These are phyloP conservation scores for Houttuynia cordata DNA, from an alignment of 164 flowering plant genomes.

Conservation along the genomic window DNA sequence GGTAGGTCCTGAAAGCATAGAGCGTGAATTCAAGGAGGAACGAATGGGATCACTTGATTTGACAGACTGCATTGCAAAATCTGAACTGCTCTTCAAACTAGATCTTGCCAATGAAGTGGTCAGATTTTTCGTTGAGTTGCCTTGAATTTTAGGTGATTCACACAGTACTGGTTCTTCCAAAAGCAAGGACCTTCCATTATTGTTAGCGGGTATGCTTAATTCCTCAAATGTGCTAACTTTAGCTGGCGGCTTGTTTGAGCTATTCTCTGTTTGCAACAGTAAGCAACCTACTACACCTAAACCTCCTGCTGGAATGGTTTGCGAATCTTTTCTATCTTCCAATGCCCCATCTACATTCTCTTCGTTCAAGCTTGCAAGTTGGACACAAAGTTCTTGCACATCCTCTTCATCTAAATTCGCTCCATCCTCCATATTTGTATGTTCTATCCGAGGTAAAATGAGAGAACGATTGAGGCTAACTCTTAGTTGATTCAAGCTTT, in stretches of 20 bases:
- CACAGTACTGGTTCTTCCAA: slow-evolving; percentile 65
- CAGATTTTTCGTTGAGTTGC: slow-evolving; percentile 31
- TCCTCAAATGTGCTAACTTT: background rate
- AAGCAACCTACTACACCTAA: background rate
- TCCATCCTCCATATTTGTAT: slow-evolving; percentile 45
- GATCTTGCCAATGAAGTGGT: slow-evolving; percentile 18
- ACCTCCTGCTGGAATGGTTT: background rate
- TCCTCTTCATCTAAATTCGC: slow-evolving; percentile 46
- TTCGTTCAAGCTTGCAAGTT: slow-evolving; percentile 42
- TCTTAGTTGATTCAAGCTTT: slow-evolving; percentile 81
- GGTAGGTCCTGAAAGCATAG: slow-evolving; percentile 43
- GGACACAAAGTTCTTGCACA: slow-evolving; percentile 45
- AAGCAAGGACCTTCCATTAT: slow-evolving; percentile 7
- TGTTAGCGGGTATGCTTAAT: background rate
- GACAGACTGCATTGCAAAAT: slow-evolving; percentile 28
- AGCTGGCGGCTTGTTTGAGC: slow-evolving; percentile 7
- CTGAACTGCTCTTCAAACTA: slow-evolving; percentile 21
- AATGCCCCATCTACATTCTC: slow-evolving; percentile 20
- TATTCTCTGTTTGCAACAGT: slow-evolving; percentile 18
- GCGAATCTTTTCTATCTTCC: slow-evolving; percentile 1
- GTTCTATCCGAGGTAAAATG: slow-evolving; percentile 42
- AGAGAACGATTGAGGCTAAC: slow-evolving; percentile 83
- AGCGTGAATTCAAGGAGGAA: slow-evolving; percentile 63
- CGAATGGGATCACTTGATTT: slow-evolving; percentile 28
- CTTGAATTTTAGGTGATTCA: slow-evolving; percentile 81